Base-by-base conservation (phyloP, 345 rosid genomes). In the Populus tremula region DNA sequence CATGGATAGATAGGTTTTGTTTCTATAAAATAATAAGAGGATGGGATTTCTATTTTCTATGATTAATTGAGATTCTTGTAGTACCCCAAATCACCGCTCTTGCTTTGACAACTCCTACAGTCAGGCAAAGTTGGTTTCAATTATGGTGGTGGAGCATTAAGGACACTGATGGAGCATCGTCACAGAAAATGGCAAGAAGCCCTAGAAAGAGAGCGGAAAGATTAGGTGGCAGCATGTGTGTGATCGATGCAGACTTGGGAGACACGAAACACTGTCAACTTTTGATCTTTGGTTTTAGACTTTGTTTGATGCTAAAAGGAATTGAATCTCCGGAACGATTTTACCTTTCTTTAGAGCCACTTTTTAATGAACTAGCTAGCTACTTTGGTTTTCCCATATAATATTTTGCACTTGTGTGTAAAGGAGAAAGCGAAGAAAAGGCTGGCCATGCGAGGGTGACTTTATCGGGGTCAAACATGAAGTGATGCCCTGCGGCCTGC, bases 391-490 rank as follows among this genome's bases (percentile, higher is more conserved):
- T 61, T 56, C 27, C 66, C 62, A 56, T 4, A 59, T 10, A 27
- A 38, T n/a, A 4, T 56, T 47, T 45, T 79, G 36, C 73, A 43
- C 11, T 56, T 38, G 23, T 25, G 35, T 25, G 2, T 16, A 76
- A 73, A 61, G 79, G 43, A 53, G 79, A 64, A 72, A 70, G 81
- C 62, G 70, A 61, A 33, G 45, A 74, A 73, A 73, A 80, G 82
- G 70, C 79, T 68, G 85, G 77, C 68, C 71, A 5, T 64, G 80
- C 47, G 76, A 61, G 71, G 69, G 71, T 70, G 77, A 78, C 88
- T 81, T 83, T 81, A 74, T 71, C 83, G 79, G 85, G 74, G 86
- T 86, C 86, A 81, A 84, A 79, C 83, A 73, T 74, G 75, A 86
- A 79, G 85, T 33, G 72, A 50, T 29, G 47, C 36, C 45, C 67